Base-by-base conservation (phyloP, 202 grass and related monocot species). In the Hordeum pubiflorum region DNA sequence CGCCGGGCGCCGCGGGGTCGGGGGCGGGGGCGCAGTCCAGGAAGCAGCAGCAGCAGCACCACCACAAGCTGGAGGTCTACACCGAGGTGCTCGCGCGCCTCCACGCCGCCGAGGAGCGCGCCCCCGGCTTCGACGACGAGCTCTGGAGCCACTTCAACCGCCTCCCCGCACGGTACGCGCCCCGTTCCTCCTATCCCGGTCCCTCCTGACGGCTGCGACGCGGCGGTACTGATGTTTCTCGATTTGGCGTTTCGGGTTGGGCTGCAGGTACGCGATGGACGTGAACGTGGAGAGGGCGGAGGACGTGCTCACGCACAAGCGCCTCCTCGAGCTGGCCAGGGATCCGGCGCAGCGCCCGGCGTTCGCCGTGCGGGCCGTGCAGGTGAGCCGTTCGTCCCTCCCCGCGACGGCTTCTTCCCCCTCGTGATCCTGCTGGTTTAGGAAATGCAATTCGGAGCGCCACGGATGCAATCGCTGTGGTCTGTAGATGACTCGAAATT, bases 211-310 rank as follows among this genome's bases (percentile, higher is more conserved):
- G 63, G 41, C 1, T n/a, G 50, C 50, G 50, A n/a, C 50, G 61
- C 70, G 69, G 38, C 48, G 10, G 66, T 27, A 4, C 21, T 54
- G 50, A 54, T 0, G 79, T 81, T 57, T 81, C 62, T 74, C 58
- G 58, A 32, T 79, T 71, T 66, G 50, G n/a, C 24, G 48, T 22
- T 56, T 56, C 24, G 11, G 62, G 4, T 5, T 65, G 2, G 3
- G 20, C 21, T 44, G 84, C 80, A 97, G 94, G 0, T 97, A 97
- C 74, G 94, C 91, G 15, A 91, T 97, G 85, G 94, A 97, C 85
- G 94, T 97, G 82, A 97, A 93, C 77, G 94, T 93, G 72, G 91
- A 91, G 87, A 86, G 94, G 87, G 94, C 94, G 64, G 94, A 97
- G 73, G 94, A 97, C 72, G 91, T 97, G 78, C 84, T 97, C 56